These are phyloP conservation scores for Mycena vitilis DNA, from an alignment of 768 basidiomycete genomes.

Conservation along the genomic window DNA sequence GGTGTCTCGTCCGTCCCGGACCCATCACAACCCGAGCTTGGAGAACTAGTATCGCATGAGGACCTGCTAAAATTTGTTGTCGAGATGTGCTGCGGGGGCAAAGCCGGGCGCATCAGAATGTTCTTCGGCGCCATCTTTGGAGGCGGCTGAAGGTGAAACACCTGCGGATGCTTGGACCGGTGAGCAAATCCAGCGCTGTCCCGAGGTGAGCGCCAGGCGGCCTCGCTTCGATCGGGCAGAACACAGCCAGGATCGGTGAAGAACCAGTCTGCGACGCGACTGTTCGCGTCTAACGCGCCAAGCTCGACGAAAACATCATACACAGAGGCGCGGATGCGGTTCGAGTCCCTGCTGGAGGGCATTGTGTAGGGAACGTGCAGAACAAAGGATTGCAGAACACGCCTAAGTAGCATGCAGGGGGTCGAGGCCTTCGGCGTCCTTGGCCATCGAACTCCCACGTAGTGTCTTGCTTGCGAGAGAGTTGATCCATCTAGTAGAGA, in stretches of 20 bases:
- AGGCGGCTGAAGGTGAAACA: background rate
- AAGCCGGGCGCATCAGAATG: conserved; percentile 7
- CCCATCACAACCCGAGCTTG: conserved; percentile 4
- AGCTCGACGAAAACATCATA: conserved; percentile 48
- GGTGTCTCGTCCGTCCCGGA: conserved; percentile 8
- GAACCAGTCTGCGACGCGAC: conserved; percentile 47
- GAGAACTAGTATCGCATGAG: background rate
- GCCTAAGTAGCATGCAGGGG: conserved; percentile 1
- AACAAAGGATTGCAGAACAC: conserved; percentile 27
- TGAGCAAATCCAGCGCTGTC: conserved; percentile 14
- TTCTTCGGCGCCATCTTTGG: background rate
- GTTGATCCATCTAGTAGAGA: too few species aligned
- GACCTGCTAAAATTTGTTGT: conserved; percentile 18
- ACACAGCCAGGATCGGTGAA: conserved; percentile 40
- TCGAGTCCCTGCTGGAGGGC: conserved; percentile 36
- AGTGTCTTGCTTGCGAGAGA: background rate
- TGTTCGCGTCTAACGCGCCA: conserved; percentile 48
- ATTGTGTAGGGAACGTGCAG: conserved; percentile 15
- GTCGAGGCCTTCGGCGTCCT: conserved; percentile 19
- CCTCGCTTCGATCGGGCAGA: conserved; percentile 20
- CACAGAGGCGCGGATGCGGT: conserved; percentile 45
- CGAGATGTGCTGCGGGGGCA: conserved; percentile 22
- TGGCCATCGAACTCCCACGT: conserved; percentile 18
- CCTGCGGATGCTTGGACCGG: background rate
- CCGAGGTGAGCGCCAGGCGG: conserved; percentile 5